These are phyloP conservation scores for Volvariella volvacea DNA, from an alignment of 1,284 basidiomycete genomes.

Conservation along the genomic window DNA sequence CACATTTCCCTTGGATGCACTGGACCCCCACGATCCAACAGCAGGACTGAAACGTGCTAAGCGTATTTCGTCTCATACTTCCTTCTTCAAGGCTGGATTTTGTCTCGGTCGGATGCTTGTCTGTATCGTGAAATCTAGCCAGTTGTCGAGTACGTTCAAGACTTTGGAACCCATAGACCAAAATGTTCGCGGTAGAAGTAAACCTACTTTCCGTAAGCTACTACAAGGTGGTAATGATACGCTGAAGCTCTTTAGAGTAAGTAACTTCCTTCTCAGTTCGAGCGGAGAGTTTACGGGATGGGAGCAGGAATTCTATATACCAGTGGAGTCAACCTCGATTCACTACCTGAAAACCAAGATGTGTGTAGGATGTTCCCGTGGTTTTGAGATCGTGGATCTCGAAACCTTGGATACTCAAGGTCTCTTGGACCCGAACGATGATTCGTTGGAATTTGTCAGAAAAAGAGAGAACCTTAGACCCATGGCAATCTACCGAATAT, in stretches of 20 bases:
- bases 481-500: conserved; percentile 95
- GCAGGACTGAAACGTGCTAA: conserved; percentile 91
- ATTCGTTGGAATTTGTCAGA: conserved; percentile 89
- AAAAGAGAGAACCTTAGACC: conserved; percentile 87
- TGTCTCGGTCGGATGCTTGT: conserved; percentile 94
- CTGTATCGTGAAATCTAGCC: conserved; percentile 95
- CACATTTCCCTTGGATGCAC: conserved; percentile 91
- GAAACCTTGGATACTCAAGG: conserved; percentile 97
- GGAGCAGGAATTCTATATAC: conserved; percentile 93
- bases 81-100: conserved; percentile 95
- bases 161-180: conserved; percentile 95
- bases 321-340: conserved; percentile 93
- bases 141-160: conserved; percentile 96
- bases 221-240: conserved; percentile 94
- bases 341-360: conserved; percentile 98
- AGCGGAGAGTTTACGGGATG: conserved; percentile 7
- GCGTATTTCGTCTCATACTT: conserved; percentile 92
- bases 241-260: conserved; percentile 86
- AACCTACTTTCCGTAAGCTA: conserved; percentile 92
- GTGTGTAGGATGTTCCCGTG: conserved; percentile 95
- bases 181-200: conserved; percentile 74
- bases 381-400: conserved; percentile 99
- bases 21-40: conserved; percentile 87
- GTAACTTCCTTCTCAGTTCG: conserved; percentile 16
- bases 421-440: conserved; percentile 89